phyloP scores from a whole-genome alignment of 2,329 filamentous ascomycete species.

The Penicillium sp. region DNA sequence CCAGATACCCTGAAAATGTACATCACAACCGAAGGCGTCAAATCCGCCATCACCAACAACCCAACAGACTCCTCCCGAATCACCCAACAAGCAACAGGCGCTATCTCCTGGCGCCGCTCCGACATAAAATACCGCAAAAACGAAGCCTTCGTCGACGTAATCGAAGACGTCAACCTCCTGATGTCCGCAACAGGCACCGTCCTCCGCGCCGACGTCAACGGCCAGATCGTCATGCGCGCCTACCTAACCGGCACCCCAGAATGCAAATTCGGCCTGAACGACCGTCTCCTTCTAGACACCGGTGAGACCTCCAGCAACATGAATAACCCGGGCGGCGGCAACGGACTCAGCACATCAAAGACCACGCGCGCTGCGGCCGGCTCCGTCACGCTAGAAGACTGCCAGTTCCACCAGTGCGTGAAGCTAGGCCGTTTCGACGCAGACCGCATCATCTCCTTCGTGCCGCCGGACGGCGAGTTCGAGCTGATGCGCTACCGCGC shows the following conservation, averaged over 20 bases:
- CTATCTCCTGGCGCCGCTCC: conserved; percentile 92
- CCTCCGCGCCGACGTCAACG: conserved; percentile 90
- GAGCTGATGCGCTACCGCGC: conserved; percentile 98
- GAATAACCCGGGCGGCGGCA: conserved; percentile 53
- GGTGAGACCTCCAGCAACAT: conserved; percentile 56
- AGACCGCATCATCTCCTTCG: conserved; percentile 94
- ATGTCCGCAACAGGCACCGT: conserved; percentile 98
- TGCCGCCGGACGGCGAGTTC: conserved; percentile 96
- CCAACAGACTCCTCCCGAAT: conserved; percentile 91
- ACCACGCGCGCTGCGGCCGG: conserved; percentile 94
- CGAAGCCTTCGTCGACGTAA: conserved; percentile 98
- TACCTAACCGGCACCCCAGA: conserved; percentile 95
- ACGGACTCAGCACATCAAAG: conserved; percentile 67
- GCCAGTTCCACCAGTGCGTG: conserved; percentile 98
- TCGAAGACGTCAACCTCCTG: conserved; percentile 96
- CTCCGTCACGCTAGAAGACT: conserved; percentile 93
- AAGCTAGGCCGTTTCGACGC: conserved; percentile 96
- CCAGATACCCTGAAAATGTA: conserved; percentile 99
- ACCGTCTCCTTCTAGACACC: conserved; percentile 85
- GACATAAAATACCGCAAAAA: conserved; percentile 99
- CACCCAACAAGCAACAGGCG: conserved; percentile 98
- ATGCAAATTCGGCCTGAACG: conserved; percentile 98
- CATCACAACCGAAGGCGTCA: conserved; percentile 98
- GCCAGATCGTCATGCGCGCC: conserved; percentile 97
- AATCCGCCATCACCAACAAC: conserved; percentile 69